Base-by-base conservation (phyloP, 176 grass and related monocot genomes). In the Rhipidocladum racemiflorum region DNA sequence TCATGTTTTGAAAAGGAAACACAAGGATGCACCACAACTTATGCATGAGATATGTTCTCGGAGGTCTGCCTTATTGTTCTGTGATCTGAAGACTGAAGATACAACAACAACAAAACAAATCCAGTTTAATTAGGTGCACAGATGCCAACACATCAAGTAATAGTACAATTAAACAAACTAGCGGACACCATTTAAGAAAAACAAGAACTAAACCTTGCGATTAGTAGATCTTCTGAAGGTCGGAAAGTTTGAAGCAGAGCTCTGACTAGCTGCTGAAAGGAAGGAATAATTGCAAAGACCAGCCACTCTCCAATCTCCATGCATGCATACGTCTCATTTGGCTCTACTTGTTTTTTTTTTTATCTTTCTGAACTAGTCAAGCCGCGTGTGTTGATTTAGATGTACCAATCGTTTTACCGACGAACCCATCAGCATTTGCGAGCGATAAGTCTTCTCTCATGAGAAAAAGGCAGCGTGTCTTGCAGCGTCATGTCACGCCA, bases 341-440 rank as follows among this genome's bases (percentile, higher is more conserved):
- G n/a, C n/a, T n/a, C n/a, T n/a, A n/a, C n/a, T n/a, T 38, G 55
- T 61, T 62, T 2, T 14, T 4, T 16, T 6, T 67, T 68, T 49
- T 13, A 16, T 17, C 18, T 54, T 54, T 54, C 25, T 28, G n/a
- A 9, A 21, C 18, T 40, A 7, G 45, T 64, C 65, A 71, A 65
- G 45, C 57, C 76, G 57, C 56, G 57, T 34, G 42, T 20, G 43
- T 65, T 74, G 13, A 59, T 80, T 86, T 65, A 79, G 59, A 66
- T 24, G 82, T 59, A 44, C 66, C 11, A 23, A 44, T 25, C 66
- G 20, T 7, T 30, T 17, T 36, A 60, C 53, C 53, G 10, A 11
- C 17, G 7, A 76, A 23, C 43, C 64, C 56, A 61, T 65, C 67
- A 61, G n/a, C 23, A 39, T 40, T 54, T 42, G 23, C 53, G 29